Percentiles rank a stretch among this genome's conserved stretches.
Evolutionary conservation across 2,329 filamentous ascomycete genomes (phyloP).

Genomic region (Aureobasidium musti): DNA sequence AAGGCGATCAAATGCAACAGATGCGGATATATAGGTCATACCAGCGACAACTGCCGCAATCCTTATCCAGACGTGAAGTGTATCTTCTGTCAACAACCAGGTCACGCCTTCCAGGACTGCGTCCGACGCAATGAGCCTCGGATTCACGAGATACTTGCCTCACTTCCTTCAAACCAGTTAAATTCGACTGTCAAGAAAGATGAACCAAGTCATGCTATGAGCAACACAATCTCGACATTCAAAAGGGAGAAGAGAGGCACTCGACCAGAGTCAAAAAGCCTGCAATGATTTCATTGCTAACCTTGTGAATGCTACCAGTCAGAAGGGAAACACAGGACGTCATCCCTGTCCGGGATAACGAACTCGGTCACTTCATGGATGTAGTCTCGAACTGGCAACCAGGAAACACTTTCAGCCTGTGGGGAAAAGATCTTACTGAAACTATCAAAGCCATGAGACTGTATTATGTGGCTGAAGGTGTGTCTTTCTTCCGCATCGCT

Average conservation of each 20-base stretch:
- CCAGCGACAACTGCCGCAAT: not conserved
- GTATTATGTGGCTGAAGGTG: not conserved
- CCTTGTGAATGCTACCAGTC: not conserved
- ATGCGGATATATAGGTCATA: constrained; percentile 7
- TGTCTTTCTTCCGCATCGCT: not conserved
- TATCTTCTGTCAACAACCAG: not conserved
- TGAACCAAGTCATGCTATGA: not conserved
- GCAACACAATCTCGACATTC: not conserved
- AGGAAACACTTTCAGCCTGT: not conserved
- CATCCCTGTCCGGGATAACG: not conserved
- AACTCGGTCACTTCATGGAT: not conserved
- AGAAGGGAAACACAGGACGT: not conserved
- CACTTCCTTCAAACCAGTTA: not conserved
- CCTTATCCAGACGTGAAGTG: not conserved
- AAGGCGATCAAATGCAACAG: not conserved
- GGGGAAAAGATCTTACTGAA: not conserved
- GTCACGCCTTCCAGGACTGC: not conserved
- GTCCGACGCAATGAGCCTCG: not conserved
- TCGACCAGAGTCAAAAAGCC: not conserved
- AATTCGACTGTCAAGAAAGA: not conserved
- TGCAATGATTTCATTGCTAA: not conserved
- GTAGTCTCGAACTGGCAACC: not conserved
- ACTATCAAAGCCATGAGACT: not conserved
- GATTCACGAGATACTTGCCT: not conserved
- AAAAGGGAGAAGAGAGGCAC: constrained; percentile 3